Conservation (phyloP, 345 rosid species). For the Rhodomyrtus tomentosa region DNA sequence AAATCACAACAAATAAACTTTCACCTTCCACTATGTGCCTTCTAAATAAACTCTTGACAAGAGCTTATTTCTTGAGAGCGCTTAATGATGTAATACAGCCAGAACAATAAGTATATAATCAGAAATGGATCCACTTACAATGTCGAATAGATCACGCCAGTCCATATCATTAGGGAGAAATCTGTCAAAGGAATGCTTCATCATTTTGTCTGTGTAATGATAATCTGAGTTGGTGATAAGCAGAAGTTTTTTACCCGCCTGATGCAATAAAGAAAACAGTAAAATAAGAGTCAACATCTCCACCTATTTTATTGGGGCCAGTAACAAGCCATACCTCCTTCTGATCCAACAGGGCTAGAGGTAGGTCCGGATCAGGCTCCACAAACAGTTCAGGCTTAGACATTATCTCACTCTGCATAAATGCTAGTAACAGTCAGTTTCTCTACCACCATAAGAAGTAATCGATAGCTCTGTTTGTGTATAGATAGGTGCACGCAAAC, state of each 20-base stretch:
- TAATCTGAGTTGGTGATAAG: slow-evolving; percentile 95
- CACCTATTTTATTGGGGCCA: neutral
- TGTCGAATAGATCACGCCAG: slow-evolving; percentile 91
- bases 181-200: slow-evolving; percentile 88
- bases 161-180: slow-evolving; percentile 86
- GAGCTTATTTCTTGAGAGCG: neutral
- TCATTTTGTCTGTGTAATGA: slow-evolving; percentile 94
- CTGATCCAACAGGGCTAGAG: slow-evolving; percentile 87
- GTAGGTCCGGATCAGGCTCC: slow-evolving; percentile 92
- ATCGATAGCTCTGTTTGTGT: neutral
- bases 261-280: slow-evolving; percentile 10
- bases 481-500: neutral
- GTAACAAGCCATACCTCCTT: slow-evolving; percentile 56
- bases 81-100: neutral
- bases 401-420: slow-evolving; percentile 82
- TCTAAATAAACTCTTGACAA: neutral
- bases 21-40: neutral
- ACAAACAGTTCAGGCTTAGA: slow-evolving; percentile 92
- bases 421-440: neutral
- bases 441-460: neutral
- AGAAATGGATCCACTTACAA: slow-evolving; percentile 27
- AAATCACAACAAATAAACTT: neutral
- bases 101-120: neutral
- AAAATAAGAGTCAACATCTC: neutral
- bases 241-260: slow-evolving; percentile 96